These are phyloP conservation scores for Collybiopsis luxurians DNA, from an alignment of 768 basidiomycete species.

Conservation along the genomic window DNA sequence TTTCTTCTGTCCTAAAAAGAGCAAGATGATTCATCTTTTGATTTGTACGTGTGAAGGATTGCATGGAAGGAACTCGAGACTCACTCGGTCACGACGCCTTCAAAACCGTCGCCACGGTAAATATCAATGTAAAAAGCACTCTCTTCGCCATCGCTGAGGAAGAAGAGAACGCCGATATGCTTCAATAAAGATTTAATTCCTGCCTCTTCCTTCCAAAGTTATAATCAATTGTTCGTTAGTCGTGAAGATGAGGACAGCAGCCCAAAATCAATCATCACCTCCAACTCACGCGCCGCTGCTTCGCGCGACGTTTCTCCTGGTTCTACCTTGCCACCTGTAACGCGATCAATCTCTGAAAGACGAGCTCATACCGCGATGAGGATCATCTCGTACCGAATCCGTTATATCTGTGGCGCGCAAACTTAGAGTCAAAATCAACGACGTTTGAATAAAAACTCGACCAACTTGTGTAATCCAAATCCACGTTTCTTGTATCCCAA, in stretches of 20 bases:
- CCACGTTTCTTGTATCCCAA: conserved; percentile 81
- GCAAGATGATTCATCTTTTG: no score
- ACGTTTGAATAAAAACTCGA: background rate
- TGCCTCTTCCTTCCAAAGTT: conserved; percentile 87
- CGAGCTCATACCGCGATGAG: background rate
- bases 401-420: conserved; percentile 56
- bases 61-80: conserved; percentile 19
- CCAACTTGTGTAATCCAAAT: conserved; percentile 60
- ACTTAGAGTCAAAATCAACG: background rate
- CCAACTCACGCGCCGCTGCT: conserved; percentile 75
- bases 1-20: conserved; percentile 74
- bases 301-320: conserved; percentile 61
- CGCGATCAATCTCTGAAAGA: background rate
- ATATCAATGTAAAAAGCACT: conserved; percentile 72
- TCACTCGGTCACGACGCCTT: conserved; percentile 66
- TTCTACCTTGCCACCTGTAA: conserved; percentile 74
- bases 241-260: no score
- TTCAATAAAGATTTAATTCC: conserved; percentile 66
- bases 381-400: conserved; percentile 61
- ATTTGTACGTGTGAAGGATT: no score
- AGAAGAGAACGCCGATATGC: conserved; percentile 65
- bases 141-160: conserved; percentile 50
- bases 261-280: no score
- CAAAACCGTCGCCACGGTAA: conserved; percentile 61
- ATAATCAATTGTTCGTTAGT: no score